Evolutionary conservation across 1,284 basidiomycete species (phyloP), one percentile per base, ranked within the genome.

Genomic region (Leccinum huronense): DNA sequence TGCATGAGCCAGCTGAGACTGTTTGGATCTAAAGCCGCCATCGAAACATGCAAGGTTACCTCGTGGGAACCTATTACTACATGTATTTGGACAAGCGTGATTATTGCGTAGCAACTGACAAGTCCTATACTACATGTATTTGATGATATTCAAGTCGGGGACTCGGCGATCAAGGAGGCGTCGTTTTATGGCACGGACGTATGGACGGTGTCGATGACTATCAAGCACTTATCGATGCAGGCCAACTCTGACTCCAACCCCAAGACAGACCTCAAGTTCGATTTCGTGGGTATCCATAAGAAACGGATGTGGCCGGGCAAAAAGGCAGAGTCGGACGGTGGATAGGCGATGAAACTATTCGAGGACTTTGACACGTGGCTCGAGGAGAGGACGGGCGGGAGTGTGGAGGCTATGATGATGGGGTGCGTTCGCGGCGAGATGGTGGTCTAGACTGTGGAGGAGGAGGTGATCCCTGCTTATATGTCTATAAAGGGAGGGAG

Each of bases 281-380:
- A 90, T 73, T 92, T 87, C 65, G 80, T 90, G 11, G 91, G 90
- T 2, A 80, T 92, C 58, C 84, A 87, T 70, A 90, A 92, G 79
- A 84, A 83, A 66, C 86, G 84, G 53, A 89, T 92, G 82, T 93
- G 91, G 90, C 90, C 91, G 1, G 90, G 79, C 3, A 92, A 92
- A 78, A 83, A 81, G 72, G 77, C 79, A 0, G 79, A 80, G 70
- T 80, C 76, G 40, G 73, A 81, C 57, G 85, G 81, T 7, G 84
- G 86, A 7, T 79, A 79, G 4, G 84, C 86, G 51, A 89, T 93
- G 88, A 69, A 73, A 64, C 67, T 92, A 61, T 91, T 93, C 66
- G 83, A 87, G 70, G 75, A 79, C 63, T 78, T 93, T 36, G 91
- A 93, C 75, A 75, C 62, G 9, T 93, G 89, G 89, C 73, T 92